phyloP scores from a whole-genome alignment of 352 stramenopile genomes.

The Phytophthora aleatoria region DNA sequence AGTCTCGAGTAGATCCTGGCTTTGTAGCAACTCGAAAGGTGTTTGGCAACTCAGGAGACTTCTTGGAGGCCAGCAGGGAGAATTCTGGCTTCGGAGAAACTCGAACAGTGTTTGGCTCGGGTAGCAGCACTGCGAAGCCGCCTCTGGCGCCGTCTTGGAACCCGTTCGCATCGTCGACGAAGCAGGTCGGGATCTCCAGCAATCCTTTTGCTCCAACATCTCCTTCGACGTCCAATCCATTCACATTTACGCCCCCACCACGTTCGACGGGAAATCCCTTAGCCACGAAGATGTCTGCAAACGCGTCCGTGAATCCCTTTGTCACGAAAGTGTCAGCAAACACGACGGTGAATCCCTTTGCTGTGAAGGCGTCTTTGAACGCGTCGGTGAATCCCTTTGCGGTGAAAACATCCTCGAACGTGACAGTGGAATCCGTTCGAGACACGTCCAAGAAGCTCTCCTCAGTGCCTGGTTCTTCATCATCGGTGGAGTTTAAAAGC shows the following conservation, averaged over 20 bases:
- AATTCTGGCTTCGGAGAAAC: conserved; percentile 3
- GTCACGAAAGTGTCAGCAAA: neutral
- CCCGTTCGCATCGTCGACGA: conserved; percentile 11
- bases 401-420: neutral
- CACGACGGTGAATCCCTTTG: conserved; percentile 10
- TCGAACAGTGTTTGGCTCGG: conserved; percentile 5
- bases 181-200: neutral
- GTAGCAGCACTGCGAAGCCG: conserved; percentile 9
- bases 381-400: conserved; percentile 1
- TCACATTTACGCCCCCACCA: neutral
- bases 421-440: neutral
- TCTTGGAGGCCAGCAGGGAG: neutral
- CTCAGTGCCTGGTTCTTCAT: conserved; percentile 2
- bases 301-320: conserved; percentile 14
- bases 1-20: neutral
- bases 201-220: conserved; percentile 13
- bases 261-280: conserved; percentile 14
- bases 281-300: conserved; percentile 1
- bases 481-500: conserved; percentile 19
- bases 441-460: neutral
- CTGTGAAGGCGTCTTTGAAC: conserved; percentile 1
- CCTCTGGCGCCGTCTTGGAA: conserved; percentile 13
- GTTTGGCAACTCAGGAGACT: neutral
- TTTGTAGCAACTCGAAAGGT: neutral
- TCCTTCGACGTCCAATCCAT: conserved; percentile 1